phyloP scores from a whole-genome alignment of 306 rosid species.

The Oxytropis ochrocephala region DNA sequence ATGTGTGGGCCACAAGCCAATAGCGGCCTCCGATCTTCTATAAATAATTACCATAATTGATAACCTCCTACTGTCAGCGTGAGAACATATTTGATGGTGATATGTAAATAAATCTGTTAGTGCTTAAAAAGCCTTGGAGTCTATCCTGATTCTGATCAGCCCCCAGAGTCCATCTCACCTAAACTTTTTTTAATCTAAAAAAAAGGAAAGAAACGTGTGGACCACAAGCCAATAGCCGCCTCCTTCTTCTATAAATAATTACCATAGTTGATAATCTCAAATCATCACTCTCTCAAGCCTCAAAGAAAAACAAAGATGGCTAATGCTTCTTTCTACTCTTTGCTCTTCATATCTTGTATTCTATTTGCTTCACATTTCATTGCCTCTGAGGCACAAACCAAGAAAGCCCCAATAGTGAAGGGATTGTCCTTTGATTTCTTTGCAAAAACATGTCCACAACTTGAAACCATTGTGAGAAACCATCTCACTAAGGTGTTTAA shows the following conservation, averaged over 20 bases:
- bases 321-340: background rate
- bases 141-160: too few species aligned
- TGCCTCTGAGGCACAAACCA: constrained; percentile 10
- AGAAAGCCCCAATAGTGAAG: constrained; percentile 8
- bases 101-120: too few species aligned
- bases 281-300: background rate
- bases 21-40: too few species aligned
- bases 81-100: too few species aligned
- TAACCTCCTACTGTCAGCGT: too few species aligned
- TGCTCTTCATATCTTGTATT: constrained; percentile 19
- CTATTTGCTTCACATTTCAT: background rate
- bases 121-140: too few species aligned
- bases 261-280: background rate
- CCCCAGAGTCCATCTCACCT: too few species aligned
- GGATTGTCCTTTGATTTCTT: constrained; percentile 55
- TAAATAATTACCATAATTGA: too few species aligned
- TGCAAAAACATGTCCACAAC: constrained; percentile 33
- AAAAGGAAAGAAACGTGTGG: background rate
- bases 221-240: background rate
- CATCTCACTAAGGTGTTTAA: constrained; percentile 46
- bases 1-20: too few species aligned
- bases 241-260: constrained; percentile 7
- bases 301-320: constrained; percentile 24
- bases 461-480: constrained; percentile 37
- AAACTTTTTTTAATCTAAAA: too few species aligned